Conservation (phyloP, 1,284 basidiomycete species). For the Leccinum glutinopallens region DNA sequence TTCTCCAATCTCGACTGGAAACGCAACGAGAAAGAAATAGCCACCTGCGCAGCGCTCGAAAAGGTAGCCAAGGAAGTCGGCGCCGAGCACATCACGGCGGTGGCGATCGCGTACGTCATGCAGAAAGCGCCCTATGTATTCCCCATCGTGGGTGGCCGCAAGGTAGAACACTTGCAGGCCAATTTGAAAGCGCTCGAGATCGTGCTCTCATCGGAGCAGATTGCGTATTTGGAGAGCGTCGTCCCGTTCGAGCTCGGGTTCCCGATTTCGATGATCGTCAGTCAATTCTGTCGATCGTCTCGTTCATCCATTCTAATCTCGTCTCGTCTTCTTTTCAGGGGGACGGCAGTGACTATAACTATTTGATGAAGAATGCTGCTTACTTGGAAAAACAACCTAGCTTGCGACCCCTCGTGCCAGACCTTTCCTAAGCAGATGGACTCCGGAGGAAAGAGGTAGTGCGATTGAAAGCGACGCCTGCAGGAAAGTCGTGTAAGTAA, state of each 20-base stretch:
- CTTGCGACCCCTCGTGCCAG: slow-evolving; percentile 21
- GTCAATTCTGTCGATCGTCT: slow-evolving; percentile 33
- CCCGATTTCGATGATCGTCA: slow-evolving; percentile 42
- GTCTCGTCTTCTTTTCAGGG: slow-evolving; percentile 25
- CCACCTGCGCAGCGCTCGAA: too few species aligned
- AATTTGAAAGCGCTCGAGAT: slow-evolving; percentile 53
- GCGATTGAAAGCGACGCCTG: too few species aligned
- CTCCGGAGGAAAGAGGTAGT: background rate
- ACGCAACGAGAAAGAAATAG: too few species aligned
- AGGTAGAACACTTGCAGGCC: slow-evolving; percentile 49
- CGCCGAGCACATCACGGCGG: slow-evolving; percentile 27
- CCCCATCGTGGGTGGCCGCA: slow-evolving; percentile 52
- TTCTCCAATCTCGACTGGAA: too few species aligned
- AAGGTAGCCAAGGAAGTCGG: slow-evolving; percentile 29
- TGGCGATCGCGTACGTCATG: slow-evolving; percentile 52
- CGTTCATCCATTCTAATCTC: slow-evolving; percentile 11
- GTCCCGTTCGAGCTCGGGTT: slow-evolving; percentile 48
- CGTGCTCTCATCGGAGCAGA: slow-evolving; percentile 44
- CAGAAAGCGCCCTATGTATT: slow-evolving; percentile 52
- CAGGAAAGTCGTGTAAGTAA: too few species aligned
- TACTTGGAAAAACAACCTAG: slow-evolving; percentile 30
- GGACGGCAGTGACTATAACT: slow-evolving; percentile 25
- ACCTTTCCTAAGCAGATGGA: slow-evolving; percentile 12
- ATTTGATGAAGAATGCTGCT: slow-evolving; percentile 20
- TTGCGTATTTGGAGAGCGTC: slow-evolving; percentile 44